Evolutionary conservation across 2,329 filamentous ascomycete genomes (phyloP), one percentile per base, ranked within the genome.

Genomic region (Sporothrix dimorphospora): DNA sequence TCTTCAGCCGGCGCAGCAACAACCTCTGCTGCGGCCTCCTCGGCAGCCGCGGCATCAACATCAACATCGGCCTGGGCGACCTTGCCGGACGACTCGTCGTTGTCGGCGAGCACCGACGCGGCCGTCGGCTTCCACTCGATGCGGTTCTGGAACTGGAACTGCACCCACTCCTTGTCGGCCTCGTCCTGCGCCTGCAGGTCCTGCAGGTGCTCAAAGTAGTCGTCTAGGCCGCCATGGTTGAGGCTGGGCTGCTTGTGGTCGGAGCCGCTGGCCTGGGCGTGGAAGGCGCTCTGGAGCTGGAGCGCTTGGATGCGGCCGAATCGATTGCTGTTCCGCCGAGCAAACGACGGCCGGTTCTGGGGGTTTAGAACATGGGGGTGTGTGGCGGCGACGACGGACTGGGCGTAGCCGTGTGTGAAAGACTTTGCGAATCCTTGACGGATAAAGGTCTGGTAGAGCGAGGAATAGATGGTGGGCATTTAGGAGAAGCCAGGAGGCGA

Each of bases 351-450:
- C 77, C 88, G 86, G 81, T 88, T 90, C 81, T 89, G 94, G 80
- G 85, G 90, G 87, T 90, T 94, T 88, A 87, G 89, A 87, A 85
- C 92, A 91, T 88, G 86, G 72, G 88, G 88, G 75, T 97, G 94
- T 76, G 94, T 94, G 79, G 94, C 95, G 80, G 96, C 96, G 84
- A 99, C 94, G 84, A 98, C 92, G 75, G 94, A 97, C 82, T 98
- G 95, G 78, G 94, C 94, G 88, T 98, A 98, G 84, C 95, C 95
- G 89, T 98, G 94, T 82, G 94, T 95, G 82, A 98, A 92, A 80
- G 94, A 94, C 86, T 98, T 98, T 81, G 93, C 91, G 85, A 98
- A 92, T 91, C 93, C 94, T 88, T 95, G 93, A 87, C 96, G 95
- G 90, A 97, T 94, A 87, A 98, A 93, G 86, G 88, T 91, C 84